Evolutionary conservation across 768 basidiomycete genomes (phyloP), one percentile per base, ranked within the genome.

Genomic region (Artomyces pyxidatus): DNA sequence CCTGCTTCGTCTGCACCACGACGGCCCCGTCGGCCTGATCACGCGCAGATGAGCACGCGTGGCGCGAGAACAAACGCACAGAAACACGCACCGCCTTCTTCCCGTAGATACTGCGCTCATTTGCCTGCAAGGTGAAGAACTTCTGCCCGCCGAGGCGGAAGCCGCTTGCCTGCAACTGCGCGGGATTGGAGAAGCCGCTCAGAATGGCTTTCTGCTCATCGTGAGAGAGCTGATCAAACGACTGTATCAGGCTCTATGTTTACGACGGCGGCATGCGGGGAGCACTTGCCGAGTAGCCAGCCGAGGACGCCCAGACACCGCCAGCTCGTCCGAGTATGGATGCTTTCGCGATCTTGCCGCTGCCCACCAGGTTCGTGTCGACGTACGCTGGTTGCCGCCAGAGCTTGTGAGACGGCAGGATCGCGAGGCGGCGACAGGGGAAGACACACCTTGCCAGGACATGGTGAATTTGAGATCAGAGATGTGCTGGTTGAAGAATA

Each of bases 1-100:
- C 90, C 60, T 88, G 85, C 52, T 75, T 85, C 16, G 90, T 94
- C 73, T 87, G 86, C 42, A 87, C 81, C 50, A 92, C 59, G 26
- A 77, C 58, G 30, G 72, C 78, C 1, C 94, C 93, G 63, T 88
- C 80, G 19, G 73, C 75, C 91, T 94, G 59, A n/a, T 5, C 21
- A 28, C 12, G 28, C 17, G 49, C 37, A 46, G 12, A 14, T 12
- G 35, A 30, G 19, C 16, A 11, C n/a, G 40, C 22, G 19, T 8
- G n/a, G n/a, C n/a, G 23, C 39, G 28, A 40, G 30, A 32, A 14
- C 7, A 38, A 35, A 30, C 19, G 23, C 27, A 26, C 25, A 45
- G 30, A 8, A 49, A n/a, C n/a, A n/a, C n/a, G n/a, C 53, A 88
- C 90, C 59, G 54, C 63, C 66, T 90, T 86, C 80, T 91, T 91